phyloP scores from a whole-genome alignment of 2,329 filamentous ascomycete species.

The Stromatinia cepivora region DNA sequence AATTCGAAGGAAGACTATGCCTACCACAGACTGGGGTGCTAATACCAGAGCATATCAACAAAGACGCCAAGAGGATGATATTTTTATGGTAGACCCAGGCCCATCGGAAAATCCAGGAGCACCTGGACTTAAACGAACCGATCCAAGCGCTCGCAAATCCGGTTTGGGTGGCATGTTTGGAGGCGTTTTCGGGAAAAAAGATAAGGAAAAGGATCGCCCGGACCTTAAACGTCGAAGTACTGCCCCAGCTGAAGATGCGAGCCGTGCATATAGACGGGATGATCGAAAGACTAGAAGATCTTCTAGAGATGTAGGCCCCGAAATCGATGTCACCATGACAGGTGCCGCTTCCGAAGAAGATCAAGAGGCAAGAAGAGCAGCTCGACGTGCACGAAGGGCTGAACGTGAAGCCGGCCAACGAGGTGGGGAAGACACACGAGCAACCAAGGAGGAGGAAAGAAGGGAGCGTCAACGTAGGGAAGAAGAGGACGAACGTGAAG shows the following conservation, averaged over 20 bases:
- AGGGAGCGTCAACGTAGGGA: slow-evolving; percentile 56
- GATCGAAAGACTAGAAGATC: slow-evolving; percentile 43
- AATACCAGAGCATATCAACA: slow-evolving; percentile 56
- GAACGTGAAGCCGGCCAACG: slow-evolving; percentile 53
- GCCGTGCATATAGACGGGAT: slow-evolving; percentile 39
- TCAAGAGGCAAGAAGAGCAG: slow-evolving; percentile 61
- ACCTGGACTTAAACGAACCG: slow-evolving; percentile 54
- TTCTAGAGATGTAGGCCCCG: slow-evolving; percentile 49
- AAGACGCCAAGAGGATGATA: slow-evolving; percentile 63
- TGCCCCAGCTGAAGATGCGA: slow-evolving; percentile 53
- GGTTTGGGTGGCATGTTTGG: slow-evolving; percentile 63
- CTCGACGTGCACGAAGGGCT: slow-evolving; percentile 59
- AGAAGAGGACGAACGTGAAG: slow-evolving; percentile 62
- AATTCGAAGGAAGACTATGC: slow-evolving; percentile 32
- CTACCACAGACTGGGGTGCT: slow-evolving; percentile 40
- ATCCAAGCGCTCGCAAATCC: slow-evolving; percentile 61
- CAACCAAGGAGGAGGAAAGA: slow-evolving; percentile 56
- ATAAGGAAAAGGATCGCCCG: slow-evolving; percentile 43
- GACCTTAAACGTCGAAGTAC: slow-evolving; percentile 53
- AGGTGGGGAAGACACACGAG: slow-evolving; percentile 53
- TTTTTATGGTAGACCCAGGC: slow-evolving; percentile 57
- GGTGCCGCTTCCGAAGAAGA: slow-evolving; percentile 55
- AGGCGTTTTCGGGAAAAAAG: slow-evolving; percentile 46
- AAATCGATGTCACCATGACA: slow-evolving; percentile 46
- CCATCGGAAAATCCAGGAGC: slow-evolving; percentile 43